Evolutionary conservation across 352 stramenopile genomes (phyloP), one percentile per base, ranked within the genome.

Genomic region (Globisporangium mamillatum): DNA sequence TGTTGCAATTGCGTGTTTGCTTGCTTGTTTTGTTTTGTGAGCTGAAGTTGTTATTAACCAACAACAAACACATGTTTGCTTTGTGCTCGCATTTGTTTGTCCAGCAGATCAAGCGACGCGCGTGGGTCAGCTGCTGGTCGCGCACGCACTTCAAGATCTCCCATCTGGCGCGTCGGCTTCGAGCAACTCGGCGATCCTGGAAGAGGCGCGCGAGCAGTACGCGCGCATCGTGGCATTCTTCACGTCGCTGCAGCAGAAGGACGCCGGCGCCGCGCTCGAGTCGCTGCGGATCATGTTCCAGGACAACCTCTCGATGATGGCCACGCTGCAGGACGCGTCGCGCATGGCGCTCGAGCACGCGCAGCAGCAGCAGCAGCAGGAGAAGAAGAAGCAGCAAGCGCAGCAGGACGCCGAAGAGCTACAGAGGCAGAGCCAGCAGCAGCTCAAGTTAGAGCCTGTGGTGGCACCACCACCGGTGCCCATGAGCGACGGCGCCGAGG

Each of bases 41-140:
- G 27, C 2, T 7, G 32, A 54, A 34, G 48, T 25, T 8, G 24
- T 48, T 63, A 29, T 48, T 18, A 18, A 52, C 34, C 25, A 27
- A 54, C 46, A 14, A 22, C 12, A 22, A 61, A 25, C 55, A 61
- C 55, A 46, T 61, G 55, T 34, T 61, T 61, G 55, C 27, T 18
- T 50, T 4, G 18, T 55, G 59, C 10, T 69, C 54, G 29, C 29
- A 10, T 41, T 36, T 32, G 36, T 14, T 60, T 38, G 44, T 16
- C 16, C 53, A 46, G 46, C 67, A 89, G 83, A 75, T 48, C 75
- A 86, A 53, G 76, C 83, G 10, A 61, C 89, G 16, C 72, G 89
- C 32, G 71, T 91, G 65, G 81, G 79, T 29, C 78, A 88, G 36
- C 82, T 88, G 70, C 66, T 92, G 22, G 63, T 90, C 14, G 74